These are phyloP conservation scores for Suillus cothurnatus DNA, from an alignment of 768 basidiomycete species.

Conservation along the genomic window DNA sequence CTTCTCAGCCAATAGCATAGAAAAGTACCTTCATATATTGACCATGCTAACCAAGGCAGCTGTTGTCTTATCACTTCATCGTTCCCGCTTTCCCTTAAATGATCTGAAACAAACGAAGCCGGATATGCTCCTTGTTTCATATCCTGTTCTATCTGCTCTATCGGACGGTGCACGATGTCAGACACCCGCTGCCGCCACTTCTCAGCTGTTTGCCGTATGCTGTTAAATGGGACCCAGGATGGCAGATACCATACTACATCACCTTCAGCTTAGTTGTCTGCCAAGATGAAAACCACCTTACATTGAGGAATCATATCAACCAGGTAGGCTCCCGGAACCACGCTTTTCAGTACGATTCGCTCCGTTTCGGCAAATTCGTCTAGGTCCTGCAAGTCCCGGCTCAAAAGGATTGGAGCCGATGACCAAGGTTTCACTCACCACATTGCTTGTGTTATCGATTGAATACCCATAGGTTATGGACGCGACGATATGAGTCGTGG, in stretches of 20 bases:
- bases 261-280: neutral
- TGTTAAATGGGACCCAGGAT: conserved; percentile 21
- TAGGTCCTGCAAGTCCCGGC: neutral
- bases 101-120: conserved; percentile 10
- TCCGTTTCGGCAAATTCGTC: conserved; percentile 11
- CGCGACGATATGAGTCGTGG: conserved; percentile 9
- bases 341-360: conserved; percentile 4
- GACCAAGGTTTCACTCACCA: neutral
- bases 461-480: conserved; percentile 13
- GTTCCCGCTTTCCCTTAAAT: neutral
- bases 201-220: conserved; percentile 10
- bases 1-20: neutral
- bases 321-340: conserved; percentile 13
- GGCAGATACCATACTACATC: conserved; percentile 24
- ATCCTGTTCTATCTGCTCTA: conserved; percentile 13
- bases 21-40: conserved; percentile 13
- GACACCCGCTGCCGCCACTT: conserved; percentile 5
- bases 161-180: conserved; percentile 2
- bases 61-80: neutral
- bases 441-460: conserved; percentile 1
- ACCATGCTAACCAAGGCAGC: conserved; percentile 11
- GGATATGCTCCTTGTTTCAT: neutral
- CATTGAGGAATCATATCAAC: conserved; percentile 13
- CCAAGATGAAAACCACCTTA: neutral
- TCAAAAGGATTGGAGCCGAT: neutral